These are phyloP conservation scores for Mycena vitilis DNA, from an alignment of 768 basidiomycete genomes.

Conservation along the genomic window DNA sequence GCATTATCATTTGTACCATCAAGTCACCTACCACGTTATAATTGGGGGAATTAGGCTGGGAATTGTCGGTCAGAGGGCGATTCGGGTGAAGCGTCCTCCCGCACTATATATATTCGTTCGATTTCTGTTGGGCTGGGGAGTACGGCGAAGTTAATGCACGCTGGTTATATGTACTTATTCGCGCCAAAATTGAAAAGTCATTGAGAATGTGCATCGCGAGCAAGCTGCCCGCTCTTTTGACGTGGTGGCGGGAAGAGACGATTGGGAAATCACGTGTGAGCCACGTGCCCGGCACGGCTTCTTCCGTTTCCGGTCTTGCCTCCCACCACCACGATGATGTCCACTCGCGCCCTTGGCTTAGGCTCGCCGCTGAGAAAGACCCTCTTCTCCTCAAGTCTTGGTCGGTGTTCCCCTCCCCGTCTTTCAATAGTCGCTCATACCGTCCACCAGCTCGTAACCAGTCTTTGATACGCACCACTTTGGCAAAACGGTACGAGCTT, in stretches of 20 bases:
- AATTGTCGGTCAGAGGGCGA: slow-evolving; percentile 21
- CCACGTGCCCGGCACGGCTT: neutral
- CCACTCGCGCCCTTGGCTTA: slow-evolving; percentile 68
- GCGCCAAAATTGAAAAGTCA: neutral
- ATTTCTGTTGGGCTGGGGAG: slow-evolving; percentile 20
- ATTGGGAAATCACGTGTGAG: slow-evolving; percentile 8
- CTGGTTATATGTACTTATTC: slow-evolving; percentile 2
- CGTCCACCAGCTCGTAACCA: slow-evolving; percentile 55
- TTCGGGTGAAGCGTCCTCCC: slow-evolving; percentile 11
- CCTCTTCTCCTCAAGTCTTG: slow-evolving; percentile 53
- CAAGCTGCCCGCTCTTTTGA: slow-evolving; percentile 3
- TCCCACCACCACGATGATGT: slow-evolving; percentile 47
- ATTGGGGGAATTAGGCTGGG: slow-evolving; percentile 28
- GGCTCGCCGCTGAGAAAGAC: slow-evolving; percentile 66
- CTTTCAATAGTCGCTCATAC: slow-evolving; percentile 41
- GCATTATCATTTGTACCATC: slow-evolving; percentile 23
- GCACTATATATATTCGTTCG: slow-evolving; percentile 31
- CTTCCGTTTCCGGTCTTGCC: slow-evolving; percentile 3
- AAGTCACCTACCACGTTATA: slow-evolving; percentile 25
- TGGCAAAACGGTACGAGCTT: slow-evolving; percentile 57
- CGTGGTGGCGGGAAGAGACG: neutral
- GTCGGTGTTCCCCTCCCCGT: slow-evolving; percentile 43
- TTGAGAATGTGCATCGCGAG: neutral
- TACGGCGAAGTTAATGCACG: slow-evolving; percentile 23
- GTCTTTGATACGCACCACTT: slow-evolving; percentile 49